Percentiles rank a stretch among this genome's conserved stretches.
Conservation (phyloP, 352 stramenopile genomes). For the Pythium scleroteichum region DNA sequence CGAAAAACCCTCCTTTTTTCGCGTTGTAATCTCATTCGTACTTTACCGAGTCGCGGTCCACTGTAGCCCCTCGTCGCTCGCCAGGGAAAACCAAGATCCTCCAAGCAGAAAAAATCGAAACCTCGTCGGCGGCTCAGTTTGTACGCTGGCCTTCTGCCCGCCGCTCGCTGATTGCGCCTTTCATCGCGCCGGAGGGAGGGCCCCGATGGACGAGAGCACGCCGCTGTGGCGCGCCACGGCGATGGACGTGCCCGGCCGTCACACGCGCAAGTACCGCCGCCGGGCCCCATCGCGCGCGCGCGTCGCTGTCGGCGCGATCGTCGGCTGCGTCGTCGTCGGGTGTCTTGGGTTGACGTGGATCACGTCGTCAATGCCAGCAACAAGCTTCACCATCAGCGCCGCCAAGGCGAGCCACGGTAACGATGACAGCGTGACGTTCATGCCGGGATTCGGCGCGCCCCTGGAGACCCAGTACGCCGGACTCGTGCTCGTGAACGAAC, state of each 20-base stretch:
- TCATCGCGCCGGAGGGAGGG: background rate
- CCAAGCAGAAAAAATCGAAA: constrained; percentile 21
- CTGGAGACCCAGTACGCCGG: constrained; percentile 80
- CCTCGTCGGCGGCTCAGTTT: background rate
- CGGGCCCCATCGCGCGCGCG: constrained; percentile 11
- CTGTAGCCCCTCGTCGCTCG: constrained; percentile 10
- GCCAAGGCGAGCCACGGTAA: constrained; percentile 1
- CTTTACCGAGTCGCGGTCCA: background rate
- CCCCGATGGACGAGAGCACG: constrained; percentile 47
- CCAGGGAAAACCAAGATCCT: background rate
- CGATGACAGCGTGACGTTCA: constrained; percentile 53
- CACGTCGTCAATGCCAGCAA: background rate
- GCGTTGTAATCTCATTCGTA: constrained; percentile 6
- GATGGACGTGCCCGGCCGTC: constrained; percentile 15
- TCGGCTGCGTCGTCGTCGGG: constrained; percentile 3
- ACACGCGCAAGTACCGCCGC: background rate
- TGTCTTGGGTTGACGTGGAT: constrained; percentile 2
- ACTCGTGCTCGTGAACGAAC: constrained; percentile 58
- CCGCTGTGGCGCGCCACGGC: constrained; percentile 38
- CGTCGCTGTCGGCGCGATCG: background rate
- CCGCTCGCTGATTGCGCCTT: constrained; percentile 1
- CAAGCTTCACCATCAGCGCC: background rate
- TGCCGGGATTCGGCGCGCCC: constrained; percentile 67
- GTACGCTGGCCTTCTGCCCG: background rate
- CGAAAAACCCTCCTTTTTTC: constrained; percentile 6